Base-by-base conservation (phyloP, 331 rosid genomes). In the Quercus phellos region DNA sequence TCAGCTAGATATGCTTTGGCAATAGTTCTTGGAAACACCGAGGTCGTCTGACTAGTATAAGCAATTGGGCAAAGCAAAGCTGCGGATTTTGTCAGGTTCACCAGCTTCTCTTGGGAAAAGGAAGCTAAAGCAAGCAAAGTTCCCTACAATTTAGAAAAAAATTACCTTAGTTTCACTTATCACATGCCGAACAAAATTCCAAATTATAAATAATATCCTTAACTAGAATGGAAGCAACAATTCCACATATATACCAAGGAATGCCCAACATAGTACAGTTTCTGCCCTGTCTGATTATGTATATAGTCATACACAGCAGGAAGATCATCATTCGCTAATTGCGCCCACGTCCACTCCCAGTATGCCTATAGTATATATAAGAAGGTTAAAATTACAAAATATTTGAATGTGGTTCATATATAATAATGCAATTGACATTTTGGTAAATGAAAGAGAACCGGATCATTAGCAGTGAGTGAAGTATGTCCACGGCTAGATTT, bases 271-370 rank as follows among this genome's bases (percentile, higher is more conserved):
- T 86, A 94, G 77, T 90, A 94, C 69, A 89, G 38, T 70, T 53
- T 87, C 73, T 88, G 87, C 27, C 96, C 88, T 8, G 97, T 83
- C 9, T 82, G 84, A 75, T 85, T 84, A 78, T 76, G 74, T 32
- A 94, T 97, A 78, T 94, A 91, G 50, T 88, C 79, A 22, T 86
- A 81, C 6, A 90, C 84, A 53, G 96, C 89, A 10, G 90, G 86
- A 64, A 94, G 89, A 74, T 94, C 98, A 73, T 86, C 78, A 59
- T 85, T 78, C 16, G 82, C 89, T 59, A 91, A 80, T 73, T 91
- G 93, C 86, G 90, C 93, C 94, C 94, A 93, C 58, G 98, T 84
- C 94, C 97, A 88, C 17, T 93, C 79, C 98, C 94, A 93, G 34
- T 84, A 91, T 46, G 78, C 84, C 98, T 93, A 85, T 12, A 77